Conservation (phyloP, 2,329 filamentous ascomycete genomes). For the Neophaeococcomyces mojaviensis region DNA sequence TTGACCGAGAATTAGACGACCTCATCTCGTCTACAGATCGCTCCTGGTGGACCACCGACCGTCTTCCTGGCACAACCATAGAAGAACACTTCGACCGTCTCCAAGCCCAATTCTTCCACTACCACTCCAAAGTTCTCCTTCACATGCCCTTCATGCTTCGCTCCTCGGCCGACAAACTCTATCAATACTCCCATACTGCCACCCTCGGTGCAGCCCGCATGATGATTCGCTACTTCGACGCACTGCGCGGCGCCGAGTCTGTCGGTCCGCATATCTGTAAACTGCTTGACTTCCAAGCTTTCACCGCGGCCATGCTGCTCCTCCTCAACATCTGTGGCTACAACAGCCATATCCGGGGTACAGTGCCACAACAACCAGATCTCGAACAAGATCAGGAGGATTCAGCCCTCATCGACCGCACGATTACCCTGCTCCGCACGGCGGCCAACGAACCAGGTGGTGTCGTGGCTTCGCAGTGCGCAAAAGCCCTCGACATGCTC, state of each 20-base stretch:
- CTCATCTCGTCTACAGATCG: slow-evolving; percentile 26
- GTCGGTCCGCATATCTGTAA: slow-evolving; percentile 36
- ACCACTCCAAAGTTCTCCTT: slow-evolving; percentile 33
- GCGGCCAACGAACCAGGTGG: slow-evolving; percentile 31
- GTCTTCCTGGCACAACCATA: slow-evolving; percentile 18
- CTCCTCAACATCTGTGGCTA: slow-evolving; percentile 37
- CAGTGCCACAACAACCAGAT: slow-evolving; percentile 14
- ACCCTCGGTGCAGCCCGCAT: slow-evolving; percentile 38
- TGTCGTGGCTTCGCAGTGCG: slow-evolving; percentile 37
- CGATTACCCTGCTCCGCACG: slow-evolving; percentile 28
- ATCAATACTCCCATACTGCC: slow-evolving; percentile 32
- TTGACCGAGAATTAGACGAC: slow-evolving; percentile 36
- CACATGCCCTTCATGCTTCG: slow-evolving; percentile 44
- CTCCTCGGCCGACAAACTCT: slow-evolving; percentile 29
- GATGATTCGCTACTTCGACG: slow-evolving; percentile 33
- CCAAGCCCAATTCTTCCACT: slow-evolving; percentile 34
- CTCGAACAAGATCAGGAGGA: slow-evolving; percentile 30
- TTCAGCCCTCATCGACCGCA: slow-evolving; percentile 30
- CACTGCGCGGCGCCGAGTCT: slow-evolving; percentile 25
- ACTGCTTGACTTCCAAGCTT: slow-evolving; percentile 42
- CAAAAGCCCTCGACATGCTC: slow-evolving; percentile 35
- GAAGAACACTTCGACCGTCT: slow-evolving; percentile 28
- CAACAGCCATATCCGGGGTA: slow-evolving; percentile 22
- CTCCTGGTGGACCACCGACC: slow-evolving; percentile 26
- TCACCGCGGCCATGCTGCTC: slow-evolving; percentile 40